Evolutionary conservation across 2,329 filamentous ascomycete genomes (phyloP).

Genomic region (Beauveria sp.): DNA sequence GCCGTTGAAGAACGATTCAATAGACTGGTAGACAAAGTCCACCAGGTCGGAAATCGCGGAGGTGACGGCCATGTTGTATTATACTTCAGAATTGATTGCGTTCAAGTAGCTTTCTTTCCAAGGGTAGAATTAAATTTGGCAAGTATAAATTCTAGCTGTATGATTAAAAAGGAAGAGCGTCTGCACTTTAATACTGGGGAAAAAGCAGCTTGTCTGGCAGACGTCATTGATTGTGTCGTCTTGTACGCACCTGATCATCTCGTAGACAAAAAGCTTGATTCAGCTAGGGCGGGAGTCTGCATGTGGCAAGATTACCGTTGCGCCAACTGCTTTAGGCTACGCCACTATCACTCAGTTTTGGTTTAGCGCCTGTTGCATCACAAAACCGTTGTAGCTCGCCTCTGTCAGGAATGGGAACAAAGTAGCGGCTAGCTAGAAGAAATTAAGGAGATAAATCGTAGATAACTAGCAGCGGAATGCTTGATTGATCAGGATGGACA

Average conservation of each 20-base stretch:
- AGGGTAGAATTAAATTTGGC: too few relatives aligned
- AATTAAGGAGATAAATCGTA: too few relatives aligned
- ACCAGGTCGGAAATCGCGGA: constrained; percentile 1
- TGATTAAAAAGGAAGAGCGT: not conserved
- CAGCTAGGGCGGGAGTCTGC: not conserved
- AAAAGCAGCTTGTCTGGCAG: not conserved
- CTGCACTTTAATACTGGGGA: not conserved
- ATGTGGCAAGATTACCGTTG: not conserved
- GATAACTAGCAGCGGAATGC: too few relatives aligned
- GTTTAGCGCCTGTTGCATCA: not conserved
- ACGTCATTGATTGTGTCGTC: not conserved
- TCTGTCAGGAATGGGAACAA: too few relatives aligned
- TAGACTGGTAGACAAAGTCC: not conserved
- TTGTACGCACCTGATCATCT: not conserved
- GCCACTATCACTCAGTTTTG: not conserved
- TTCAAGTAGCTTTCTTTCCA: too few relatives aligned
- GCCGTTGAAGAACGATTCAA: not conserved
- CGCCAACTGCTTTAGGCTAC: not conserved
- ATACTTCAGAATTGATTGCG: too few relatives aligned
- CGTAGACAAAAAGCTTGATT: not conserved
- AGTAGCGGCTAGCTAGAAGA: too few relatives aligned
- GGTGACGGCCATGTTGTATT: not conserved
- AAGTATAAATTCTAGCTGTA: not conserved
- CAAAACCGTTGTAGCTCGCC: not conserved
- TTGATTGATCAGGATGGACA: not conserved